Conservation (phyloP, 129 eudicot genomes). For the Oenanthe sinensis region DNA sequence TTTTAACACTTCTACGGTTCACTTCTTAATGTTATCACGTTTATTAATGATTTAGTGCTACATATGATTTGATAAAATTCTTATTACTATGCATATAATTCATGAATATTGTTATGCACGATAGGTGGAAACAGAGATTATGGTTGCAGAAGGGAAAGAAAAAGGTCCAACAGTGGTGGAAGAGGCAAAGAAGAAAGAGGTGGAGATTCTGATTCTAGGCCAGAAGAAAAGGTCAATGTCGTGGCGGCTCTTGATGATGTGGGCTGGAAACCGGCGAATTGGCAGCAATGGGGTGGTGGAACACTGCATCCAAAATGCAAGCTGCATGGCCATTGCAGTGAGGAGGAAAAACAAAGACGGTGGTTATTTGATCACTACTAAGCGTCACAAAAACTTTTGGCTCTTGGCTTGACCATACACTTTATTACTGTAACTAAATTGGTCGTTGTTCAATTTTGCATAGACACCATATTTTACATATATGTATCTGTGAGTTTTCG, state of each 20-base stretch:
- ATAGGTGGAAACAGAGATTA: slow-evolving; percentile 56
- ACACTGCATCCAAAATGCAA: slow-evolving; percentile 75
- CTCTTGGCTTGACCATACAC: slow-evolving; percentile 55
- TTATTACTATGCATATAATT: no score
- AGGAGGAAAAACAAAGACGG: slow-evolving; percentile 68
- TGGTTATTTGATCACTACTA: slow-evolving; percentile 89
- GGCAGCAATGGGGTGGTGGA: slow-evolving; percentile 61
- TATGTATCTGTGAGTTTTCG: background rate
- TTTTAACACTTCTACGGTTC: background rate
- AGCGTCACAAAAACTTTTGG: slow-evolving; percentile 89
- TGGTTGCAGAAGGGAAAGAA: slow-evolving; percentile 62
- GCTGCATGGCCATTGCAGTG: slow-evolving; percentile 86
- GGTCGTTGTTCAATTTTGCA: background rate
- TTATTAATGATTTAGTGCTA: no score
- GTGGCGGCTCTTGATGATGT: slow-evolving; percentile 44
- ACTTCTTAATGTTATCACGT: background rate
- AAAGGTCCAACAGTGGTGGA: slow-evolving; percentile 66
- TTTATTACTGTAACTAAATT: background rate
- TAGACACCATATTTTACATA: background rate
- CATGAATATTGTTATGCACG: background rate
- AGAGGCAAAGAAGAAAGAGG: slow-evolving; percentile 58
- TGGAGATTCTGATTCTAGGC: slow-evolving; percentile 63
- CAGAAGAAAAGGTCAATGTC: slow-evolving; percentile 65
- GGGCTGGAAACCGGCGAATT: slow-evolving; percentile 33
- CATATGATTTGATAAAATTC: no score